These are phyloP conservation scores for Plasmodium vivax DNA, from an alignment of 169 alveolate genomes.

Conservation along the genomic window DNA sequence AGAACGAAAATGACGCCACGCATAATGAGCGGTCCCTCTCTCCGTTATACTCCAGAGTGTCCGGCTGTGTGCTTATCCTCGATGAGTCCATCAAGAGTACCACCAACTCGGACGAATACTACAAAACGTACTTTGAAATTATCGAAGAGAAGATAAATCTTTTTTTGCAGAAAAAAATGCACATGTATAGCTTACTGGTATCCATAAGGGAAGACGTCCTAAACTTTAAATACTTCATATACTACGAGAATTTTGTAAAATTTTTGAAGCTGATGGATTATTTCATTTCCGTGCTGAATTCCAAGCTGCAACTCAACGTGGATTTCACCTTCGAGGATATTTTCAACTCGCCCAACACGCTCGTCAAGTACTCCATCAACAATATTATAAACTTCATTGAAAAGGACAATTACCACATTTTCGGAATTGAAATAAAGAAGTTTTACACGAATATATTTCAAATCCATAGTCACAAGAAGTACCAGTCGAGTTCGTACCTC, in stretches of 20 bases:
- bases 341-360: constrained; percentile 23
- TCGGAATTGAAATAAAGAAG: constrained; percentile 10
- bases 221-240: constrained; percentile 57
- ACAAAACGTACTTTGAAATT: constrained; percentile 31
- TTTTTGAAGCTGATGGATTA: constrained; percentile 64
- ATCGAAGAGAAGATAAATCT: constrained; percentile 39
- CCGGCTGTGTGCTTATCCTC: background rate
- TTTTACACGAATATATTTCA: background rate
- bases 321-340: constrained; percentile 41
- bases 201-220: constrained; percentile 66
- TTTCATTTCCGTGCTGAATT: constrained; percentile 4
- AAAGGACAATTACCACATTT: constrained; percentile 12
- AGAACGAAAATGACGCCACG: constrained; percentile 27
- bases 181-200: constrained; percentile 31
- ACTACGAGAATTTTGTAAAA: constrained; percentile 29
- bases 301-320: constrained; percentile 27
- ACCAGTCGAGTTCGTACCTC: background rate
- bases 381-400: constrained; percentile 31
- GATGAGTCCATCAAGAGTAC: constrained; percentile 39
- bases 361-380: constrained; percentile 18
- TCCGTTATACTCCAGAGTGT: background rate
- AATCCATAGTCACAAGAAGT: background rate
- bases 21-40: background rate
- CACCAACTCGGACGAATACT: constrained; percentile 18
- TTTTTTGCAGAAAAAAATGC: constrained; percentile 24